Conservation (phyloP, 805 yeast genomes). For the Myxozyma sirexii region DNA sequence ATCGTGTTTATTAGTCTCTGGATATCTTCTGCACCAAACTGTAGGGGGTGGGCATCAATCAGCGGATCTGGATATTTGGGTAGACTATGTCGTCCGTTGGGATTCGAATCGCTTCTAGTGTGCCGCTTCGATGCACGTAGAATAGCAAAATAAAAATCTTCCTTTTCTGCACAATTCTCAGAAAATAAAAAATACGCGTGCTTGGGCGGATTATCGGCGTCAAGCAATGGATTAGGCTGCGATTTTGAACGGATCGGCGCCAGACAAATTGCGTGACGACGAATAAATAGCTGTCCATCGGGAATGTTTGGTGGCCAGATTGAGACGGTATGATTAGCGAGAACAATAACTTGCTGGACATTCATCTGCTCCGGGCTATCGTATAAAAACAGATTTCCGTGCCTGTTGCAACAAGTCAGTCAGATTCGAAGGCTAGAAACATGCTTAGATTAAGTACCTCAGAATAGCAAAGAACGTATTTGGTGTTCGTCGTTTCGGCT, state of each 20-base stretch:
- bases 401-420: conserved; percentile 47
- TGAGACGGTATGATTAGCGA: conserved; percentile 68
- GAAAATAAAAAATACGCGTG: conserved; percentile 64
- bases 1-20: conserved; percentile 72
- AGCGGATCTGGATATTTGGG: conserved; percentile 54
- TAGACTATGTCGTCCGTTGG: conserved; percentile 18
- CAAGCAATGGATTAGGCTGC: neutral
- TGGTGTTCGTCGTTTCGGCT: conserved; percentile 38
- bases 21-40: conserved; percentile 70
- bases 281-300: conserved; percentile 81
- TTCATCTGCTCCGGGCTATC: conserved; percentile 65
- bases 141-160: conserved; percentile 88
- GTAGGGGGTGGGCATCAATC: conserved; percentile 70
- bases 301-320: conserved; percentile 80
- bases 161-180: conserved; percentile 80
- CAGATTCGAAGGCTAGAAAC: neutral
- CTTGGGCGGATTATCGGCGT: conserved; percentile 39
- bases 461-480: conserved; percentile 41
- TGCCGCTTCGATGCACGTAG: conserved; percentile 67
- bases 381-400: conserved; percentile 86
- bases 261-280: conserved; percentile 76
- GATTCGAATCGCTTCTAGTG: neutral
- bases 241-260: conserved; percentile 45
- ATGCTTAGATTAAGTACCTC: no score
- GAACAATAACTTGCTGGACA: conserved; percentile 76